Percentiles rank a stretch among this genome's conserved stretches.
Conservation (phyloP, 176 grass and related monocot species). For the Oryza longistaminata region DNA sequence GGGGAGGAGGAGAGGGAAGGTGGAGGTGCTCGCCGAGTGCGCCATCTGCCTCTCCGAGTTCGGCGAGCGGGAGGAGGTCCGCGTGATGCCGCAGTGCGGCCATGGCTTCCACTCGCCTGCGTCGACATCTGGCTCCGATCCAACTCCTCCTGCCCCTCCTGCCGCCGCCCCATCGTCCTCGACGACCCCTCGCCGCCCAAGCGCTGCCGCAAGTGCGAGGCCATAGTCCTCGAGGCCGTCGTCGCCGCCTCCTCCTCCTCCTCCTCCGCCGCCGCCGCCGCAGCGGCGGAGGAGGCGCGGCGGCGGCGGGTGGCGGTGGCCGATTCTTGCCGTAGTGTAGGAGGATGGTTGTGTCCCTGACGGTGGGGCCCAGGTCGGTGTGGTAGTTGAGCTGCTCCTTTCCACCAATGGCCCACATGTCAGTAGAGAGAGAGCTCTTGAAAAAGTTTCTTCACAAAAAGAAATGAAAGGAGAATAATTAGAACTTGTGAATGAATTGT, state of each 20-base stretch:
- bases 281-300: constrained; percentile 20
- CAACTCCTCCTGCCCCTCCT: constrained; percentile 73
- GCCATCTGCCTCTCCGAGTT: constrained; percentile 67
- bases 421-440: constrained; percentile 9
- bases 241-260: constrained; percentile 40
- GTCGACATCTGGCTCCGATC: constrained; percentile 71
- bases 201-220: constrained; percentile 72
- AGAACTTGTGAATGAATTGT: constrained; percentile 18
- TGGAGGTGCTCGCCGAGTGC: constrained; percentile 45
- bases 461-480: constrained; percentile 44
- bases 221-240: constrained; percentile 45
- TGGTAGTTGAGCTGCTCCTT: constrained; percentile 35
- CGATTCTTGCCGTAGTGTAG: constrained; percentile 73
- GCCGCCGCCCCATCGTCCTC: constrained; percentile 68
- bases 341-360: background rate
- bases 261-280: background rate
- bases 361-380: constrained; percentile 19
- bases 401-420: constrained; percentile 28
- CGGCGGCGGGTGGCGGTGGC: constrained; percentile 27
- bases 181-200: constrained; percentile 45
- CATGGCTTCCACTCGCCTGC: constrained; percentile 73
- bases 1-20: constrained; percentile 23
- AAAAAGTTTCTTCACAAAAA: constrained; percentile 27
- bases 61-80: constrained; percentile 64
- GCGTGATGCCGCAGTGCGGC: constrained; percentile 81